Base-by-base conservation (phyloP, 2,329 filamentous ascomycete species). In the Trichoderma hamatum region DNA sequence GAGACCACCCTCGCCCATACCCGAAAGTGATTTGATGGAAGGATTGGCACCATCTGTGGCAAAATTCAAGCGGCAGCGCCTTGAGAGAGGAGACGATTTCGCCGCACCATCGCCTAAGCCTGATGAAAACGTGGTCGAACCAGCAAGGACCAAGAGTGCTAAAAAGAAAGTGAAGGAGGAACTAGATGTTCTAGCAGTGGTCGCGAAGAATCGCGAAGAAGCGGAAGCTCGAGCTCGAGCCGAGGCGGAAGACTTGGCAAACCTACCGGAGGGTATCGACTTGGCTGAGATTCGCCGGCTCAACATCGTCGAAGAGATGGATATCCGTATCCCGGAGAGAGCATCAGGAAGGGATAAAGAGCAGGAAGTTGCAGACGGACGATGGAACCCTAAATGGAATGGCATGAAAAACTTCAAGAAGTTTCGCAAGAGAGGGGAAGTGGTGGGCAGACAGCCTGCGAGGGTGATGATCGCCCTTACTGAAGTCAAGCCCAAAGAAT, bases 361-460 rank as follows among this genome's bases (percentile, higher is more conserved):
- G n/a, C 80, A 83, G 68, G 84, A 86, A 24, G 78, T 84, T 55
- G 82, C 80, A 1, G 82, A 83, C 54, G 84, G 85, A 5, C 85
- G 92, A 51, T 97, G 95, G 94, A 88, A 97, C 72, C 89, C 93
- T 0, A 85, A 85, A 49, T 99, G 96, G 96, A 97, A 97, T 76
- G 96, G 95, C 0, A 86, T 95, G 54, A 95, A 93, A 79, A 98
- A 99, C 76, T 99, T 97, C 82, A 99, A 99, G 79, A 92, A 89
- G 74, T 99, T 99, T 76, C 84, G 85, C 26, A 84, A 84, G 67
- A 84, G 87, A 65, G 89, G 87, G 28, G 86, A 86, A 24, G 72
- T 72, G 6, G 71, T 75, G 2, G 81, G 84, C 6, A 78, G 84
- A 19, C 77, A 80, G 3, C 77, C 80, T 1, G 78, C 81, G 32